Percentiles rank a stretch among this genome's conserved stretches.
Evolutionary conservation across 768 basidiomycete species (phyloP).

Genomic region (Termitomyces sp.): DNA sequence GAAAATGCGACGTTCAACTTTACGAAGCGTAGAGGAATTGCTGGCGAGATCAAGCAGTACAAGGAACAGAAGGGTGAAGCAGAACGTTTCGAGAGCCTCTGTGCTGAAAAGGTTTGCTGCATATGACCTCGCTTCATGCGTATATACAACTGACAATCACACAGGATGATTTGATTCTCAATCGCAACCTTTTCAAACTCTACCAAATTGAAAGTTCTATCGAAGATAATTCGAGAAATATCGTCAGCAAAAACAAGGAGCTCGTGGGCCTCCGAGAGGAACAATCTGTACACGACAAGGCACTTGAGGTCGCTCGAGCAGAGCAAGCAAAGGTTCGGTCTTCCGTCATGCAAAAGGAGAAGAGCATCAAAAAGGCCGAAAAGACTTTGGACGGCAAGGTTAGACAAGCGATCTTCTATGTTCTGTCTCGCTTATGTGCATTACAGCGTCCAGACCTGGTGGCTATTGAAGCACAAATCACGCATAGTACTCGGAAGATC

Average conservation of each 20-base stretch:
- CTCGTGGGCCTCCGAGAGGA: constrained; percentile 66
- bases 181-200: constrained; percentile 81
- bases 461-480: constrained; percentile 81
- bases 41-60: constrained; percentile 95
- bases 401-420: constrained; percentile 10
- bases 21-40: constrained; percentile 88
- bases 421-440: background rate
- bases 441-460: constrained; percentile 83
- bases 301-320: constrained; percentile 67
- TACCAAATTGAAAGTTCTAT: constrained; percentile 88
- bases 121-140: background rate
- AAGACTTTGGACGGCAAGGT: constrained; percentile 85
- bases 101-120: constrained; percentile 64
- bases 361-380: constrained; percentile 85
- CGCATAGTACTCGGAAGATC: constrained; percentile 77
- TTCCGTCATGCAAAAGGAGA: constrained; percentile 79
- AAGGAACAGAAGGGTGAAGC: constrained; percentile 96
- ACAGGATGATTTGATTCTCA: constrained; percentile 80
- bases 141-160: constrained; percentile 2
- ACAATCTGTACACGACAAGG: constrained; percentile 67
- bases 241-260: constrained; percentile 71
- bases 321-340: constrained; percentile 79
- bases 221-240: constrained; percentile 62
- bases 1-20: constrained; percentile 96
- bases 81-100: constrained; percentile 77